A percentile compares a stretch with the other conserved stretches of the same genome.
Conservation (phyloP, 2,329 filamentous ascomycete species). For the Fusarium sp. region DNA sequence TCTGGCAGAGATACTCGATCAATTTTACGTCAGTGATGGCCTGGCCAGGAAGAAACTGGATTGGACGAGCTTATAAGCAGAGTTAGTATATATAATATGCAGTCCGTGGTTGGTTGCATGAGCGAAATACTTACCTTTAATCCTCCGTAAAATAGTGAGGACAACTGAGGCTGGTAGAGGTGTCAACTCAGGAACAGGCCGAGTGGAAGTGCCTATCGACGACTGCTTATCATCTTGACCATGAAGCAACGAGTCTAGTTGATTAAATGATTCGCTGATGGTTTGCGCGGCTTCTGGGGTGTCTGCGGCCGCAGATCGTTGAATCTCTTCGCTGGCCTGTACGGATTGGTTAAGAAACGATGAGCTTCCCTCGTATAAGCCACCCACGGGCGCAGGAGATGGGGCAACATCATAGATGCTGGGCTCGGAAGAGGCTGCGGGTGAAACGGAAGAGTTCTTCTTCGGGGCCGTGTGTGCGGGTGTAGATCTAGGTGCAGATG, state of each 20-base stretch:
- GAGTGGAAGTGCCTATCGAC: neutral
- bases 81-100: neutral
- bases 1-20: conserved; percentile 37
- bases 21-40: conserved; percentile 22
- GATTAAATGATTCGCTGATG: conserved; percentile 31
- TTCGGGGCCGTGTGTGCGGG: neutral
- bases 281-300: conserved; percentile 32
- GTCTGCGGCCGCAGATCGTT: conserved; percentile 23
- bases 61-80: neutral
- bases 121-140: conserved; percentile 15
- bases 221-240: neutral
- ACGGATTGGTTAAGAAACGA: conserved; percentile 39
- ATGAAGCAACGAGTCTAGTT: conserved; percentile 21
- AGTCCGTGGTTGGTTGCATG: accelerated
- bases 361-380: conserved; percentile 38
- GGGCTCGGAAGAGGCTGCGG: conserved; percentile 8
- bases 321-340: conserved; percentile 31
- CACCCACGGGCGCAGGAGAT: neutral
- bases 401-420: conserved; percentile 4
- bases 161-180: conserved; percentile 24
- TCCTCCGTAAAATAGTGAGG: conserved; percentile 21
- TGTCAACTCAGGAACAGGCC: conserved; percentile 9
- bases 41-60: conserved; percentile 30
- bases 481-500: neutral
- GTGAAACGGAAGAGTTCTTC: neutral